Evolutionary conservation across 768 basidiomycete species (phyloP), one percentile per base, ranked within the genome.

Genomic region (Lactarius deliciosus): DNA sequence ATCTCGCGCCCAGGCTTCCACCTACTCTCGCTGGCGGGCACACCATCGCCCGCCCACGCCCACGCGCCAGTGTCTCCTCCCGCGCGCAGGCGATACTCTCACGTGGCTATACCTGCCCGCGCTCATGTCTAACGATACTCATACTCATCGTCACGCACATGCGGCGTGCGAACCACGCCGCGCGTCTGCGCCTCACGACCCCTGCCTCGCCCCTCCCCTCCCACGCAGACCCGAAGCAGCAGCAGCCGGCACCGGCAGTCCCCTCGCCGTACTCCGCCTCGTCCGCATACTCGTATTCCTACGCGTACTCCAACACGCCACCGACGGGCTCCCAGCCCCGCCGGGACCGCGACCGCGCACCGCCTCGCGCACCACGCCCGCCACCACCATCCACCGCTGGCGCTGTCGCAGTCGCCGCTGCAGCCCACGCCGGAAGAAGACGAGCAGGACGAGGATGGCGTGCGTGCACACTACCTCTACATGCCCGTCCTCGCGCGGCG

Each of bases 1-100:
- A 88, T 96, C 66, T 80, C 80, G 28, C 78, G 80, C 40, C 92
- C 94, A 2, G 95, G 95, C 3, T 91, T 96, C 75, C 92, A 96
- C 68, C 84, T 97, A 7, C 80, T 97, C 36, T 90, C 92, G 0
- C 78, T 89, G n/a, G 73, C 80, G 10, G 78, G 81, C 41, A 68
- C 73, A 0, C 59, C 68, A 59, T 66, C 76, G 30, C 74, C 77
- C 36, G 85, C 87, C 0, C 81, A 87, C 66, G 82, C 83, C 28
- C 88, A 93, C 70, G 75, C 77, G n/a, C 82, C 86, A n/a, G 0
- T 97, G 95, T 75, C 77, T 86, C 71, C 81, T 96, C n/a, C 95
- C 95, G 0, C 84, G 91, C 70, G 87, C 89, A 63, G 77, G 78
- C 58, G 78, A 78, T 25, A 82, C 92, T 40, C 88, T 90, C 75